These are phyloP conservation scores for Fistulinella staudtii DNA, from an alignment of 1,284 basidiomycete species.

Conservation along the genomic window DNA sequence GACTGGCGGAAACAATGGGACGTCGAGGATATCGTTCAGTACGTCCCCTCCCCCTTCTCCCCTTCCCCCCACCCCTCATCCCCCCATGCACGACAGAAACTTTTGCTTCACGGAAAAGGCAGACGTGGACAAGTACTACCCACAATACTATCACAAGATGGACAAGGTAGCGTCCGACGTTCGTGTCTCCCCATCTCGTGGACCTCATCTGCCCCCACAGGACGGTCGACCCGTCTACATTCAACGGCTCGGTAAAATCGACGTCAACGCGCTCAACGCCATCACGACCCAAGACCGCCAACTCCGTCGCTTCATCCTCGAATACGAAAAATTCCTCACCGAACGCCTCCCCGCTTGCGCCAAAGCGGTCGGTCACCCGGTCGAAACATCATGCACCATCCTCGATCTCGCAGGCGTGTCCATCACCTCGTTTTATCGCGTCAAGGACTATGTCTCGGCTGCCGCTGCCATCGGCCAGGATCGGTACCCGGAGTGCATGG, in stretches of 20 bases:
- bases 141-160: constrained; percentile 94
- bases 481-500: constrained; percentile 93
- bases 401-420: constrained; percentile 88
- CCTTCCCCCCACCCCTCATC: neutral
- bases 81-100: constrained; percentile 43
- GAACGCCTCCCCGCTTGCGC: constrained; percentile 85
- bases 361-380: constrained; percentile 69
- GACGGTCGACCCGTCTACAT: constrained; percentile 96
- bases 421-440: constrained; percentile 82
- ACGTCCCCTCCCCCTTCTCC: constrained; percentile 26
- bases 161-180: constrained; percentile 72
- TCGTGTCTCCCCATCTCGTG: neutral
- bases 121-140: constrained; percentile 89
- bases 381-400: constrained; percentile 99
- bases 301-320: constrained; percentile 84
- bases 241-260: constrained; percentile 88
- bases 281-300: constrained; percentile 87
- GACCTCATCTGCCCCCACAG: constrained; percentile 35
- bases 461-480: constrained; percentile 86
- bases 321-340: constrained; percentile 89
- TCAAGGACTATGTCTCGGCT: constrained; percentile 87
- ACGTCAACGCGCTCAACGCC: constrained; percentile 79
- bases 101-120: constrained; percentile 88
- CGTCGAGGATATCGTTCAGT: constrained; percentile 86
- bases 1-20: constrained; percentile 90